phyloP scores from a whole-genome alignment of 2,329 filamentous ascomycete genomes.

The Aspergillus sergii region DNA sequence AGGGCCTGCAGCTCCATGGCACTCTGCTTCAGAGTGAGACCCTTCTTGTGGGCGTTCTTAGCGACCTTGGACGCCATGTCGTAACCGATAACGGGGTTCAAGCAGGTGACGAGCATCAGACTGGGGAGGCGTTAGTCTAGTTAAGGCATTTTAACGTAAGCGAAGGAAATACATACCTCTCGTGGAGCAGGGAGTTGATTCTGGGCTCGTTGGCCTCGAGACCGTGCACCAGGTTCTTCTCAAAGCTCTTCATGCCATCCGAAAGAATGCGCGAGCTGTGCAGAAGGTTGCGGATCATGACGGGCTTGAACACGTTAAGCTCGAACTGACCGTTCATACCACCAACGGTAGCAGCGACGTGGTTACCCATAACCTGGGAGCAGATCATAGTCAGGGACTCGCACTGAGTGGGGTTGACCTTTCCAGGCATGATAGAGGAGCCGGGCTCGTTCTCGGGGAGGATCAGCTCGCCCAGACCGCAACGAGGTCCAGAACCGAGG shows the following conservation, averaged over 20 bases:
- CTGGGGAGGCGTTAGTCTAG: constrained; percentile 50
- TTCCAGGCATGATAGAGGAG: constrained; percentile 98
- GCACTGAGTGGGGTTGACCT: constrained; percentile 98
- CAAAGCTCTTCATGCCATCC: constrained; percentile 93
- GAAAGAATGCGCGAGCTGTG: constrained; percentile 87
- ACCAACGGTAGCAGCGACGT: constrained; percentile 87
- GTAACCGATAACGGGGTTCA: constrained; percentile 96
- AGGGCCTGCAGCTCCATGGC: constrained; percentile 91
- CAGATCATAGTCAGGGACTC: constrained; percentile 98
- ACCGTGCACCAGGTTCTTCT: constrained; percentile 86
- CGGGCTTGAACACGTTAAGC: constrained; percentile 97
- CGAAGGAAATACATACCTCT: constrained; percentile 67
- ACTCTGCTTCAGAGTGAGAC: constrained; percentile 86
- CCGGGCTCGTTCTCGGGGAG: constrained; percentile 98
- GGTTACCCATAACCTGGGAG: constrained; percentile 96
- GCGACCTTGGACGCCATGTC: constrained; percentile 97
- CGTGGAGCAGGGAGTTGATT: constrained; percentile 86
- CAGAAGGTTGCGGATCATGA: constrained; percentile 91
- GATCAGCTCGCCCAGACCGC: constrained; percentile 88
- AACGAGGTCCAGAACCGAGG: constrained; percentile 92
- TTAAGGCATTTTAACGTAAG: constrained; percentile 7
- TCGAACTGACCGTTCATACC: constrained; percentile 99
- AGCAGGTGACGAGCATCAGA: constrained; percentile 96
- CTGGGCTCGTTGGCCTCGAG: constrained; percentile 92
- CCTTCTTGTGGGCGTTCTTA: constrained; percentile 99